These are phyloP conservation scores for Vanrija sp. DNA, from an alignment of 1,284 basidiomycete species.

Conservation along the genomic window DNA sequence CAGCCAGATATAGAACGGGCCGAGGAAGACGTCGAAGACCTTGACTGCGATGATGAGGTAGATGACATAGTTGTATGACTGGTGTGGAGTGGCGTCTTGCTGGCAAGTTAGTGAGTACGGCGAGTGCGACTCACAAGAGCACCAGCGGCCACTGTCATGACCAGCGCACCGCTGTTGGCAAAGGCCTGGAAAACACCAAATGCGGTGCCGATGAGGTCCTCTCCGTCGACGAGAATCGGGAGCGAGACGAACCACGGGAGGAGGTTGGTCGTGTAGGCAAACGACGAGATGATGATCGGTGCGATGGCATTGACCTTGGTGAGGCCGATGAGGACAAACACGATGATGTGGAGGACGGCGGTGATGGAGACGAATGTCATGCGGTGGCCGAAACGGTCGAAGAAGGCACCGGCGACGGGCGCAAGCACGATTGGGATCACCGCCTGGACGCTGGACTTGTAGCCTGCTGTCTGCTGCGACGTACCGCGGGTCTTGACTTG, in stretches of 20 bases:
- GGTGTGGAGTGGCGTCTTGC: conserved; percentile 36
- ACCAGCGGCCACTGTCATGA: conserved; percentile 28
- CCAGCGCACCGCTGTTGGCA: no score
- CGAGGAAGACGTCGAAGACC: conserved; percentile 37
- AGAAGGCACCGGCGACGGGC: conserved; percentile 32
- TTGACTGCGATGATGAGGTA: conserved; percentile 46
- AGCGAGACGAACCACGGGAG: conserved; percentile 42
- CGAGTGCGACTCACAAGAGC: conserved; percentile 18
- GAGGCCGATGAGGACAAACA: conserved; percentile 42
- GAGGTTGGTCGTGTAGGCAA: conserved; percentile 38
- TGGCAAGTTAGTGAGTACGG: background rate
- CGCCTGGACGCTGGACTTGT: conserved; percentile 37
- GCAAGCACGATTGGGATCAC: conserved; percentile 46
- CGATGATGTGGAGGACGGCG: conserved; percentile 38
- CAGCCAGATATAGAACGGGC: conserved; percentile 28
- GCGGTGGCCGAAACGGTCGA: conserved; percentile 24
- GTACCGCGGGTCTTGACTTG: conserved; percentile 41
- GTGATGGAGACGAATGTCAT: conserved; percentile 23
- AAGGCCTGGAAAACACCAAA: conserved; percentile 38
- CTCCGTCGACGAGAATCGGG: conserved; percentile 44
- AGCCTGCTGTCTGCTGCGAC: conserved; percentile 39
- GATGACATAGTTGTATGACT: conserved; percentile 41
- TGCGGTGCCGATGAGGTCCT: conserved; percentile 40
- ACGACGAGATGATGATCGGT: conserved; percentile 36
- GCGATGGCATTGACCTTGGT: conserved; percentile 41